Conservation (phyloP, 176 grass and related monocot genomes). For the Aegilops longissima region DNA sequence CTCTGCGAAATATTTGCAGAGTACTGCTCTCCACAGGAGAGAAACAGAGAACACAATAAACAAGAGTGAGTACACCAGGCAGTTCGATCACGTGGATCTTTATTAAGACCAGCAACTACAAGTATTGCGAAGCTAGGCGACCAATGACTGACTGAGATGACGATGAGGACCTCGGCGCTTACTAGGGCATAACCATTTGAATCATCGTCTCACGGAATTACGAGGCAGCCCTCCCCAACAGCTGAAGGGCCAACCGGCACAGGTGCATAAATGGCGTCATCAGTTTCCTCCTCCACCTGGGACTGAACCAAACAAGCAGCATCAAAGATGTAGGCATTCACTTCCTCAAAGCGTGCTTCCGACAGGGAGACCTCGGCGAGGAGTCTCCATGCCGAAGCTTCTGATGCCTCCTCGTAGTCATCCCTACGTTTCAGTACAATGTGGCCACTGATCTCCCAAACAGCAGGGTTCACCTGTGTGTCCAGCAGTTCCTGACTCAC, state of each 20-base stretch:
- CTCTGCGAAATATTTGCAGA: slow-evolving; percentile 44
- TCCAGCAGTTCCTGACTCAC: slow-evolving; percentile 91
- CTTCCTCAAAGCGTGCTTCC: slow-evolving; percentile 88
- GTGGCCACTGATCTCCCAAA: slow-evolving; percentile 98
- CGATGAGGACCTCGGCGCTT: neutral
- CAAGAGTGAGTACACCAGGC: slow-evolving; percentile 31
- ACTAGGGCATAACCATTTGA: neutral
- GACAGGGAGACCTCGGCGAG: slow-evolving; percentile 89
- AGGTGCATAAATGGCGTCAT: slow-evolving; percentile 23
- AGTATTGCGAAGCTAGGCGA: neutral
- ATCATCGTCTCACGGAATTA: slow-evolving; percentile 51
- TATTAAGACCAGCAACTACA: slow-evolving; percentile 36
- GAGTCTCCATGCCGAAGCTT: slow-evolving; percentile 78
- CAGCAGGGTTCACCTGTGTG: slow-evolving; percentile 95
- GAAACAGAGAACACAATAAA: slow-evolving; percentile 13
- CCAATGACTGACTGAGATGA: slow-evolving; percentile 13
- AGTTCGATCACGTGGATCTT: slow-evolving; percentile 30
- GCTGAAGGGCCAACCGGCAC: slow-evolving; percentile 16
- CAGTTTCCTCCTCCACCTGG: slow-evolving; percentile 6
- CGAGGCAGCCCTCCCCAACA: slow-evolving; percentile 77
- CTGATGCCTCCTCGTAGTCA: slow-evolving; percentile 84
- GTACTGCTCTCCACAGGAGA: slow-evolving; percentile 6
- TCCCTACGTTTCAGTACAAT: slow-evolving; percentile 86
- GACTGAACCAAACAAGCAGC: slow-evolving; percentile 59
- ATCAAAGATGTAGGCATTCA: slow-evolving; percentile 75